These are phyloP conservation scores for Platanthera zijinensis DNA, from an alignment of 106 monocot genomes.

Conservation along the genomic window DNA sequence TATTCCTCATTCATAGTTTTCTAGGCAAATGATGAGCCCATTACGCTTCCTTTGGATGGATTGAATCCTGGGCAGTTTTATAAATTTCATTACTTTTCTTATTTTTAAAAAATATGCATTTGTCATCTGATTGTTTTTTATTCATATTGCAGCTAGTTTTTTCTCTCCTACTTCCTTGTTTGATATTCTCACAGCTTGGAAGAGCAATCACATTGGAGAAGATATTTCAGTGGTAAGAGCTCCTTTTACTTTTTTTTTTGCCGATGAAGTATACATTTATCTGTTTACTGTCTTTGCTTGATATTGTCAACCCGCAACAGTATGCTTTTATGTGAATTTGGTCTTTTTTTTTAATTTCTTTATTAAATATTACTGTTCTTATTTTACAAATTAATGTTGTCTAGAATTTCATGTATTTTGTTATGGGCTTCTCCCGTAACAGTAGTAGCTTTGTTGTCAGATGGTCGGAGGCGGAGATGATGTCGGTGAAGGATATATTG, in stretches of 20 bases:
- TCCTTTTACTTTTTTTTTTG: neutral
- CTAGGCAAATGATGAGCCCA: neutral
- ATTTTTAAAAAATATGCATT: neutral
- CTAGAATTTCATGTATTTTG: neutral
- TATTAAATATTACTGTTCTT: neutral
- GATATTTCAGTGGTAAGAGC: conserved; percentile 43
- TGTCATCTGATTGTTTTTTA: neutral
- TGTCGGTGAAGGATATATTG: too few relatives aligned
- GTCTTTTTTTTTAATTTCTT: neutral
- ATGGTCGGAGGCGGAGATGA: too few relatives aligned
- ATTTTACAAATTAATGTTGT: neutral
- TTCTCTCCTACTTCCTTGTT: conserved; percentile 52
- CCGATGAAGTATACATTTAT: neutral
- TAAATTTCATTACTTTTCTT: neutral
- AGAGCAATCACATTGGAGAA: conserved; percentile 49
- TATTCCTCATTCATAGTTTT: neutral
- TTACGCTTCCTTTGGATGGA: neutral
- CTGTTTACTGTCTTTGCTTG: neutral
- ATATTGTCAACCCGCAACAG: neutral
- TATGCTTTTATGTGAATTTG: neutral
- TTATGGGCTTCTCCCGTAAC: too few relatives aligned
- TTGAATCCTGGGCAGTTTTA: neutral
- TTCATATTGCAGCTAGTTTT: conserved; percentile 42
- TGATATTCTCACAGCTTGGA: conserved; percentile 63
- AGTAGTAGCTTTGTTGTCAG: too few relatives aligned